Evolutionary conservation across 176 grass and related monocot genomes (phyloP), one percentile per base, ranked within the genome.

Genomic region (Rhynchospora pubera): DNA sequence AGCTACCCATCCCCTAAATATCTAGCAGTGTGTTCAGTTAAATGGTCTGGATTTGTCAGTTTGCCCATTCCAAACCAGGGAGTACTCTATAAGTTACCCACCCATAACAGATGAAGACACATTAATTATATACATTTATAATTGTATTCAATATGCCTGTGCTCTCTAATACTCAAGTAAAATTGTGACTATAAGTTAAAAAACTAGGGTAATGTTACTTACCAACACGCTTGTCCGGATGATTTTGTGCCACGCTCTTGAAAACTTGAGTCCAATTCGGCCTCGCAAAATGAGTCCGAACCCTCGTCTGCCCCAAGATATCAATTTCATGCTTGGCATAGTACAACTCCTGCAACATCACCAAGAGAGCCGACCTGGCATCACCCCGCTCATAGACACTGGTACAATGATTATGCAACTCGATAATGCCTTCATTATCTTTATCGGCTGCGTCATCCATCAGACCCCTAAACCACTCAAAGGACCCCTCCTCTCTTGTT

Each of bases 231-330:
- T 86, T 8, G 42, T 76, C 10, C 10, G 89, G 91, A 87, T 97
- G 89, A 66, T 91, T 93, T 67, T 84, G 65, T 56, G 94, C 87
- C 2, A 93, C 85, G 79, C 66, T 93, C 26, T 85, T 85, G 28
- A 91, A 93, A 13, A 93, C 89, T 83, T 89, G 89, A 60, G 88
- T 90, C 94, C 94, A 97, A 65, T 93, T 91, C 62, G 91, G 94
- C 58, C 94, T 89, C 57, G 94, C 94, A 85, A 97, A 93, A 85
- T 97, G 94, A 65, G 94, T 93, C 89, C 91, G 93, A 30, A 97
- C 93, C 89, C 94, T 73, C 15, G 91, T 97, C 50, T 91, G 91
- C 15, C 91, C 93, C 24, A 93, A 91, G 47, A 93, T 93, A 70
- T 93, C 91, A 48, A 97, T 84, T 30, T 91, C 94, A 85, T 93